phyloP scores from a whole-genome alignment of 352 stramenopile genomes.

The Thraustochytrium sp. region DNA sequence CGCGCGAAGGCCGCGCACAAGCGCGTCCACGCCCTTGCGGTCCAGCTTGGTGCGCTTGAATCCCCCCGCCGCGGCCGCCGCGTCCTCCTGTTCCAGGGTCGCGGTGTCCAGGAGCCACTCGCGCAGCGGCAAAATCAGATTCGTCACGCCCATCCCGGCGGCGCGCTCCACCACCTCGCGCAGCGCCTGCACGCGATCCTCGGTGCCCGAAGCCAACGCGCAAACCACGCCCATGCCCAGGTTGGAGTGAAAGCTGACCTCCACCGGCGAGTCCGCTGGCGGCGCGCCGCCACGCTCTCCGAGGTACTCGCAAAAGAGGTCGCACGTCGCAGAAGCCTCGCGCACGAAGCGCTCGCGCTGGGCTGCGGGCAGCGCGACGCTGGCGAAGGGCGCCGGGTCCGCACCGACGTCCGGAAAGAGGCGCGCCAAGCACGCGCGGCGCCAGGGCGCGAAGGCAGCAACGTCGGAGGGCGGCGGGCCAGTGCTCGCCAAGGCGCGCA shows the following conservation, averaged over 20 bases:
- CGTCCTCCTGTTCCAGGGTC: not conserved
- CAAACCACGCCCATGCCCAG: constrained; percentile 1
- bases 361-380: not conserved
- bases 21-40: not conserved
- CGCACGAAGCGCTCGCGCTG: not conserved
- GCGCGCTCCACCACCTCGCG: not conserved
- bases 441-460: not conserved
- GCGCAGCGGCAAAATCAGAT: constrained; percentile 5
- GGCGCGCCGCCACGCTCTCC: not conserved
- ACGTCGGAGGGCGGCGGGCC: not conserved
- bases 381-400: not conserved
- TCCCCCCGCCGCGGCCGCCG: not conserved
- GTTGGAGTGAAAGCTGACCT: not conserved
- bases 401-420: not conserved
- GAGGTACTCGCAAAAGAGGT: not conserved
- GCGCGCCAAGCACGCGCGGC: not conserved
- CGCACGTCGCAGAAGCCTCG: not conserved
- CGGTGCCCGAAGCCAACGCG: not conserved
- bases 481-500: not conserved
- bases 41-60: not conserved
- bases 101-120: constrained; percentile 14
- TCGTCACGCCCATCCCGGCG: not conserved
- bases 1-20: not conserved
- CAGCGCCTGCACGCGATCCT: not conserved
- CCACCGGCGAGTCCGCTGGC: not conserved